These are phyloP conservation scores for Camptophora hylomeconis DNA, from an alignment of 2,329 filamentous ascomycete species.

Conservation along the genomic window DNA sequence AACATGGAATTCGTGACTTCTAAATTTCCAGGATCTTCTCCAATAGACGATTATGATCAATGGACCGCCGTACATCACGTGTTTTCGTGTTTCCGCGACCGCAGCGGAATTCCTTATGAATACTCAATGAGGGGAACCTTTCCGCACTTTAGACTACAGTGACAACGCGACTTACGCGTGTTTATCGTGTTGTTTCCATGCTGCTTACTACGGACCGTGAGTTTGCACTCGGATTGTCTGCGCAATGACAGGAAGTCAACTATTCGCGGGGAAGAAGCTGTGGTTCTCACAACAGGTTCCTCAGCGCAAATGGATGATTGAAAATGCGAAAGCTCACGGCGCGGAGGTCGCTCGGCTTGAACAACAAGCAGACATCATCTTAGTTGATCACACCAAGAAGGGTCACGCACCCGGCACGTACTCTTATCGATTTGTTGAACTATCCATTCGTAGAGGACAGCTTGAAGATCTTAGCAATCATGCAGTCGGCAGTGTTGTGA, in stretches of 20 bases:
- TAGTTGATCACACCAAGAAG: constrained; percentile 44
- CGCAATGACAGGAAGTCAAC: too few species aligned
- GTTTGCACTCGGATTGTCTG: too few species aligned
- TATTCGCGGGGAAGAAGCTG: constrained; percentile 45
- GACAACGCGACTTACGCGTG: too few species aligned
- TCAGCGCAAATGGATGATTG: constrained; percentile 30
- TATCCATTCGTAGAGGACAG: constrained; percentile 35
- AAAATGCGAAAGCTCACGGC: constrained; percentile 34
- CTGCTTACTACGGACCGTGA: too few species aligned
- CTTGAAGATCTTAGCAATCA: constrained; percentile 37
- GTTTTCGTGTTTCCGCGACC: constrained; percentile 5
- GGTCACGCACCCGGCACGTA: constrained; percentile 35
- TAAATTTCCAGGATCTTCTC: too few species aligned
- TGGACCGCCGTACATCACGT: too few species aligned
- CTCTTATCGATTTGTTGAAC: constrained; percentile 46
- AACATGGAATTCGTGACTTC: too few species aligned
- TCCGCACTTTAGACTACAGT: too few species aligned
- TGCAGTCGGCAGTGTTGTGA: constrained; percentile 30
- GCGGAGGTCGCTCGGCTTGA: constrained; percentile 41
- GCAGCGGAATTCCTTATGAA: too few species aligned
- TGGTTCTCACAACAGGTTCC: constrained; percentile 46
- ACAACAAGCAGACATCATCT: constrained; percentile 42
- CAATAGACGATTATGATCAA: too few species aligned
- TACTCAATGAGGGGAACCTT: too few species aligned
- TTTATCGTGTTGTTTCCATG: too few species aligned